Evolutionary conservation across 148 eudicot genomes (phyloP), one percentile per base, ranked within the genome.

Genomic region (Spergularia marina): DNA sequence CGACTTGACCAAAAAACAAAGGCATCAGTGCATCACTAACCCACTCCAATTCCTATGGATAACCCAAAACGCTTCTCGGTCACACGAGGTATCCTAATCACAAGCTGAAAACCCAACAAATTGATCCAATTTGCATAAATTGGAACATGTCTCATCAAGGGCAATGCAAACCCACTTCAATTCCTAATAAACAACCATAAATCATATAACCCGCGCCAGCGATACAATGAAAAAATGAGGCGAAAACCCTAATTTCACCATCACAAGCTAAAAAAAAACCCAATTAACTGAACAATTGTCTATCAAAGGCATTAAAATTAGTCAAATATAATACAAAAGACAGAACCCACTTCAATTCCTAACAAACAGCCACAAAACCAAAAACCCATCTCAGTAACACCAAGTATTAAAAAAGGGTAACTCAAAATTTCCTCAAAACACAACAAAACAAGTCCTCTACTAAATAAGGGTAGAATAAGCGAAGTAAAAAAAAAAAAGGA

Each of bases 301-400:
- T 25, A 25, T 62, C 34, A 60, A 23, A 2, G 6, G 21, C 70
- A 66, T 41, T 30, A 30, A 30, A 30, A 30, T 30, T n/a, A n/a
- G n/a, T n/a, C n/a, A n/a, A n/a, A n/a, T 30, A 30, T 2, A 30
- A 30, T 30, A 30, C 34, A 30, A 30, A 30, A 30, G 2, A 14
- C 21, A 66, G 0, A 66, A 40, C 53, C 71, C 71, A 47, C 14
- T n/a, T 20, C 53, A 47, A 49, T 44, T 20, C 71, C 30, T 55
- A 15, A n/a, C 5, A 36, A 18, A 36, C 51, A 53, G 10, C 56
- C 41, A 75, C 16, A 49, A 36, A 53, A 44, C 54, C 8, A 11
- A 74, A 75, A 74, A 21, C 80, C 75, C 76, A 65, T 54, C 47
- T 41, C 54, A 41, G 17, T 1, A 61, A 36, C 44, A 63, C 41